A percentile compares a stretch with the other conserved stretches of the same genome.
Conservation (phyloP, 2,329 filamentous ascomycete genomes). For the Esteya vermicola region DNA sequence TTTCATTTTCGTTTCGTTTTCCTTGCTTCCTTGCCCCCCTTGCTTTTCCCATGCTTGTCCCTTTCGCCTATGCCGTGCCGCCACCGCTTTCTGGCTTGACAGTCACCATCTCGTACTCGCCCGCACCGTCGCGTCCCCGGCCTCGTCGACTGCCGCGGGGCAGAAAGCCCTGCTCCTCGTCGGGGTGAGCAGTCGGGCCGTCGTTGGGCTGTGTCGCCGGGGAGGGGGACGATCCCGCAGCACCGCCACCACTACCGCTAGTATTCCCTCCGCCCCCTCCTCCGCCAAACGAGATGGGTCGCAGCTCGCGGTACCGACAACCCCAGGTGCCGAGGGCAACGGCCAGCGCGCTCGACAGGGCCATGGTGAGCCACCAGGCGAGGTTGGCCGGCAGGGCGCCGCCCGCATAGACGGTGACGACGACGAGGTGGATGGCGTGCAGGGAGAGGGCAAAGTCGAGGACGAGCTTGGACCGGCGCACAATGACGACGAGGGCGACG, state of each 20-base stretch:
- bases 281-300: slow-evolving; percentile 76
- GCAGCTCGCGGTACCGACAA: slow-evolving; percentile 78
- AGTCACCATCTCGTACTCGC: slow-evolving; percentile 53
- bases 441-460: slow-evolving; percentile 89
- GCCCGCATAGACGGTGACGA: slow-evolving; percentile 61
- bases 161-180: slow-evolving; percentile 35
- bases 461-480: slow-evolving; percentile 83
- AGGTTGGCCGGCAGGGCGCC: slow-evolving; percentile 58
- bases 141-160: slow-evolving; percentile 36
- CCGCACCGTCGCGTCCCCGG: slow-evolving; percentile 37
- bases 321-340: slow-evolving; percentile 69
- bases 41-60: background rate
- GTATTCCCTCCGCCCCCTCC: too few relatives aligned
- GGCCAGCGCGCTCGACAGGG: slow-evolving; percentile 27
- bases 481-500: slow-evolving; percentile 67
- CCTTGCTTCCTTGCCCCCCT: too few relatives aligned
- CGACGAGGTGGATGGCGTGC: slow-evolving; percentile 19
- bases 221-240: too few relatives aligned
- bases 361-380: slow-evolving; percentile 70
- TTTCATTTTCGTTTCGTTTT: too few relatives aligned
- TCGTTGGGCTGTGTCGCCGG: background rate
- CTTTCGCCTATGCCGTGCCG: too few relatives aligned
- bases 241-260: too few relatives aligned
- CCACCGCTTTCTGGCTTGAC: too few relatives aligned
- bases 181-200: slow-evolving; percentile 13